A percentile compares a stretch with the other conserved stretches of the same genome.
phyloP scores from a whole-genome alignment of 2,329 filamentous ascomycete species.

The Botrytis elliptica region DNA sequence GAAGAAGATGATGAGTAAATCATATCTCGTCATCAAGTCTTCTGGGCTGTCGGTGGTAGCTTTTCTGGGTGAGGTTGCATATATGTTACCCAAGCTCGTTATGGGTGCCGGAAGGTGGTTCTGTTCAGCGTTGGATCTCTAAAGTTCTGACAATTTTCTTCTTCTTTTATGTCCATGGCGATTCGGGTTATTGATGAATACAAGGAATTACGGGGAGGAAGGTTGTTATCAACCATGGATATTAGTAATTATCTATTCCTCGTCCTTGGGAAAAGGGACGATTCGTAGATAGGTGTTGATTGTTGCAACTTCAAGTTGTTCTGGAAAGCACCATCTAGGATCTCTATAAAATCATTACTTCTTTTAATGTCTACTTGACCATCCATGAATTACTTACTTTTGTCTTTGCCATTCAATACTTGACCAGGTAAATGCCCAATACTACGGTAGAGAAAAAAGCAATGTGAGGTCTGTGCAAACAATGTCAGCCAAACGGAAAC shows the following conservation, averaged over 20 bases:
- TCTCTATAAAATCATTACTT: neutral
- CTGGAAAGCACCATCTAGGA: neutral
- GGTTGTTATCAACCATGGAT: conserved; percentile 5
- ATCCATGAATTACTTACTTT: neutral
- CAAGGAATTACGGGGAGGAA: neutral
- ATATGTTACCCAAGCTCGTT: neutral
- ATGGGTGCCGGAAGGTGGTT: conserved; percentile 7
- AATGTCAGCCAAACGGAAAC: neutral
- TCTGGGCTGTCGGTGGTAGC: neutral
- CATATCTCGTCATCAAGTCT: neutral
- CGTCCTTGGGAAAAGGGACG: neutral
- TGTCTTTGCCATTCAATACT: neutral
- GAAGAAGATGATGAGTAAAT: conserved; percentile 1
- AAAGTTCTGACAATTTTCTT: neutral
- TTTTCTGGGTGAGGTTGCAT: neutral
- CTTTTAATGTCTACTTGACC: neutral
- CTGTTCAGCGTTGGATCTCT: neutral
- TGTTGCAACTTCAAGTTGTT: conserved; percentile 1
- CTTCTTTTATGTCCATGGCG: neutral
- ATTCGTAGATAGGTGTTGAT: neutral
- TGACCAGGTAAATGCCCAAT: neutral
- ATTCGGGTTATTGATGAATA: neutral
- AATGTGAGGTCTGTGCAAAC: conserved; percentile 3
- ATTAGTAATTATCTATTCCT: neutral
- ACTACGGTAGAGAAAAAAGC: neutral